Evolutionary conservation across 495 filamentous ascomycete species (phyloP).

Genomic region (Daldinia caldariorum): DNA sequence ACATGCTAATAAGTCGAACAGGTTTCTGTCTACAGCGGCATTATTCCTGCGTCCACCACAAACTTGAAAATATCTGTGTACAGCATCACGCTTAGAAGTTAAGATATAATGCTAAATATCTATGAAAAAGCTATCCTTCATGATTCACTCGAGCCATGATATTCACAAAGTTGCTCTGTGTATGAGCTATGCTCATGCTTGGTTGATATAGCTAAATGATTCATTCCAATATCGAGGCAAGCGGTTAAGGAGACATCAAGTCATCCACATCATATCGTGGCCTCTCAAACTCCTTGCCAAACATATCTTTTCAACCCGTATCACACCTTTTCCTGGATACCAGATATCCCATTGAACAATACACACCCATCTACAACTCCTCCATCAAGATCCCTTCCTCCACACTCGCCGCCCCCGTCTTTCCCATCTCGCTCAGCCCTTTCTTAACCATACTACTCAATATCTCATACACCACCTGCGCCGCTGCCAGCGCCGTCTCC

Average conservation of each 20-base stretch:
- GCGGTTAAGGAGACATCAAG: too few relatives aligned
- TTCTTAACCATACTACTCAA: slow-evolving; percentile 81
- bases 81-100: too few relatives aligned
- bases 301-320: too few relatives aligned
- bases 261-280: not conserved
- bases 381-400: slow-evolving; percentile 36
- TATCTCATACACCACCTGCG: slow-evolving; percentile 84
- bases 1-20: too few relatives aligned
- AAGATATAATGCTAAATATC: too few relatives aligned
- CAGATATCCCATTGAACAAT: not conserved
- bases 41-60: too few relatives aligned
- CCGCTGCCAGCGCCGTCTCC: slow-evolving; percentile 84
- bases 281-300: not conserved
- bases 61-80: too few relatives aligned
- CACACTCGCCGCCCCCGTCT: slow-evolving; percentile 36
- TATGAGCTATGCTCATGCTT: not conserved
- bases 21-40: too few relatives aligned
- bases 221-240: too few relatives aligned
- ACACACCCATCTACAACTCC: slow-evolving; percentile 46
- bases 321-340: not conserved
- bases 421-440: slow-evolving; percentile 52
- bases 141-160: too few relatives aligned
- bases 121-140: too few relatives aligned
- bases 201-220: not conserved
- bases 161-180: not conserved